Conservation (phyloP, 2,329 filamentous ascomycete species). For the Neofusicoccum umdonicola region DNA sequence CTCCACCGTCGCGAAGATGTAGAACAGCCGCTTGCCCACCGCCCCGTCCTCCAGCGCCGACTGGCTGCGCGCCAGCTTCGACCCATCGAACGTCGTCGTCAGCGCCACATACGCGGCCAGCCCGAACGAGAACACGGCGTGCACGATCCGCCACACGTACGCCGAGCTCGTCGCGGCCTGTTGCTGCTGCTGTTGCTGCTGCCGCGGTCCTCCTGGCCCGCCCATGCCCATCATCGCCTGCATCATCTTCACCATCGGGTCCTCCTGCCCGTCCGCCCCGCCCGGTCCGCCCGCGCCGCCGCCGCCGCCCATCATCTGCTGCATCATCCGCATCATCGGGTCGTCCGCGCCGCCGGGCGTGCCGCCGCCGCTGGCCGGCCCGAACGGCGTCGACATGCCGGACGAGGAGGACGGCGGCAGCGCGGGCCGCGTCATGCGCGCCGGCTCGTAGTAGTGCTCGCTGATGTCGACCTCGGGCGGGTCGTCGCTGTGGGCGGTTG, state of each 20-base stretch:
- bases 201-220: slow-evolving; percentile 26
- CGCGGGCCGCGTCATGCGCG: slow-evolving; percentile 33
- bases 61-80: slow-evolving; percentile 54
- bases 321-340: slow-evolving; percentile 72
- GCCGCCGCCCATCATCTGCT: slow-evolving; percentile 56
- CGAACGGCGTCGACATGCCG: slow-evolving; percentile 3
- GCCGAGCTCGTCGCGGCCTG: slow-evolving; percentile 43
- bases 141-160: slow-evolving; percentile 69
- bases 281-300: background rate
- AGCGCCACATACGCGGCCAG: slow-evolving; percentile 70
- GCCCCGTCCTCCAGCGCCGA: slow-evolving; percentile 30
- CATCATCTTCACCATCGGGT: slow-evolving; percentile 17
- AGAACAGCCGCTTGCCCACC: slow-evolving; percentile 63
- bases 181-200: slow-evolving; percentile 25
- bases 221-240: slow-evolving; percentile 43
- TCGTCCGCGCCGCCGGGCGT: slow-evolving; percentile 46
- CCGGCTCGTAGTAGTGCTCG: slow-evolving; percentile 66
- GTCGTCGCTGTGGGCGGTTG: slow-evolving; percentile 37
- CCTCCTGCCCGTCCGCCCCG: background rate
- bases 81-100: slow-evolving; percentile 67
- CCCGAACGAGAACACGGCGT: slow-evolving; percentile 67
- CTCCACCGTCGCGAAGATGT: slow-evolving; percentile 77
- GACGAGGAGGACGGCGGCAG: slow-evolving; percentile 23
- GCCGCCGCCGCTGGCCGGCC: slow-evolving; percentile 23
- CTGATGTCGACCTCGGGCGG: slow-evolving; percentile 79